phyloP scores from a whole-genome alignment of 352 stramenopile species.

The Thalassiosira hispida region DNA sequence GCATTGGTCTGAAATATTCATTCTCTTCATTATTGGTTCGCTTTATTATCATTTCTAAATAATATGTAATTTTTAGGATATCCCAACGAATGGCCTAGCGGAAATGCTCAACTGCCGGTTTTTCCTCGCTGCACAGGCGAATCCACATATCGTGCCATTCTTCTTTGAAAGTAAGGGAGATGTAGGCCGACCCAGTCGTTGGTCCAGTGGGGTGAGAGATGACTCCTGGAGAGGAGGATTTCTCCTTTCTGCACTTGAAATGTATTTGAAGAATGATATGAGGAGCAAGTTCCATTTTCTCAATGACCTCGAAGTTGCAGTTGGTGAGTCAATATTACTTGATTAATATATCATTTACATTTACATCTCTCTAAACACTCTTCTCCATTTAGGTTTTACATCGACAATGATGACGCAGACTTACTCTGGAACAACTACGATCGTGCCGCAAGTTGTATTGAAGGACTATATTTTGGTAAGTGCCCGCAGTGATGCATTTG shows the following conservation, averaged over 20 bases:
- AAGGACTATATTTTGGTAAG: constrained; percentile 73
- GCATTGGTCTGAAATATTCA: too few species aligned
- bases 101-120: constrained; percentile 88
- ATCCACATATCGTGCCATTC: constrained; percentile 87
- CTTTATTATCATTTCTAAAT: background rate
- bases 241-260: constrained; percentile 82
- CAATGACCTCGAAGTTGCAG: constrained; percentile 82
- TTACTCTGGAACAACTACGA: constrained; percentile 79
- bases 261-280: constrained; percentile 87
- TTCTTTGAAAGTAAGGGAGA: constrained; percentile 85
- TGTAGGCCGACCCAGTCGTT: constrained; percentile 80
- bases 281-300: constrained; percentile 84
- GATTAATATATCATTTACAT: too few species aligned
- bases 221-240: constrained; percentile 81
- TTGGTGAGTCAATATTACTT: too few species aligned
- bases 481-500: background rate
- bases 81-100: constrained; percentile 80
- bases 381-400: too few species aligned
- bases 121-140: constrained; percentile 84
- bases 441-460: constrained; percentile 79
- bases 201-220: constrained; percentile 79
- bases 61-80: constrained; percentile 62
- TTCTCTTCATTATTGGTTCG: background rate
- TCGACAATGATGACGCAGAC: constrained; percentile 86
- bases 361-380: too few species aligned